A percentile compares a stretch with the other conserved stretches of the same genome.
Conservation (phyloP, 192 early-diverging fungal species). For the Dimargaris cristalligena region DNA sequence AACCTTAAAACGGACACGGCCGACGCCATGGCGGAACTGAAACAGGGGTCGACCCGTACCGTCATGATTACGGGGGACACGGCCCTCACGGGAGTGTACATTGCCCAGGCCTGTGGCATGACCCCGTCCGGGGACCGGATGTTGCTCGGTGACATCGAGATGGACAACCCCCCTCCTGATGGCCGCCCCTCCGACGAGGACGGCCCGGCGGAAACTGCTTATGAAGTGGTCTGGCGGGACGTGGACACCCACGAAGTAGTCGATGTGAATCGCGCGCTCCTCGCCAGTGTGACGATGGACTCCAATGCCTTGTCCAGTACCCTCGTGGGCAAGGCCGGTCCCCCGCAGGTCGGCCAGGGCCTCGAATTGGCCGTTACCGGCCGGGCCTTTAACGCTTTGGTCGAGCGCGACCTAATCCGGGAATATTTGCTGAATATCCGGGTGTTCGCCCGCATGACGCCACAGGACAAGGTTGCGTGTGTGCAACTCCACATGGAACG, state of each 20-base stretch:
- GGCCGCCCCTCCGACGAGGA: too few relatives aligned
- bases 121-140: slow-evolving; percentile 29
- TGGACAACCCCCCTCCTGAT: slow-evolving; percentile 2
- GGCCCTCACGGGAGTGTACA: slow-evolving; percentile 50
- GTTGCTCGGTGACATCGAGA: slow-evolving; percentile 38
- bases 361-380: slow-evolving; percentile 60
- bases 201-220: too few relatives aligned
- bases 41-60: slow-evolving; percentile 42
- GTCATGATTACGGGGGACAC: slow-evolving; percentile 81
- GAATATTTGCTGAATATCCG: slow-evolving; percentile 45
- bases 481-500: slow-evolving; percentile 65
- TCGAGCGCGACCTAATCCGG: slow-evolving; percentile 23
- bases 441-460: slow-evolving; percentile 66
- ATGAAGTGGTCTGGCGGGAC: slow-evolving; percentile 43
- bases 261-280: slow-evolving; percentile 17
- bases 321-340: neutral
- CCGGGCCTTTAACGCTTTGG: slow-evolving; percentile 40
- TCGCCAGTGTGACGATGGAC: slow-evolving; percentile 9
- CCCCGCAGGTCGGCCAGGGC: slow-evolving; percentile 1
- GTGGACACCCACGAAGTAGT: slow-evolving; percentile 31
- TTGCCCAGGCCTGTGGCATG: slow-evolving; percentile 51
- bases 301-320: slow-evolving; percentile 12
- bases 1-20: slow-evolving; percentile 53
- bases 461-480: slow-evolving; percentile 55
- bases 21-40: slow-evolving; percentile 44